Evolutionary conservation across 495 filamentous ascomycete genomes (phyloP).

Genomic region (Alectoria sarmentosa): DNA sequence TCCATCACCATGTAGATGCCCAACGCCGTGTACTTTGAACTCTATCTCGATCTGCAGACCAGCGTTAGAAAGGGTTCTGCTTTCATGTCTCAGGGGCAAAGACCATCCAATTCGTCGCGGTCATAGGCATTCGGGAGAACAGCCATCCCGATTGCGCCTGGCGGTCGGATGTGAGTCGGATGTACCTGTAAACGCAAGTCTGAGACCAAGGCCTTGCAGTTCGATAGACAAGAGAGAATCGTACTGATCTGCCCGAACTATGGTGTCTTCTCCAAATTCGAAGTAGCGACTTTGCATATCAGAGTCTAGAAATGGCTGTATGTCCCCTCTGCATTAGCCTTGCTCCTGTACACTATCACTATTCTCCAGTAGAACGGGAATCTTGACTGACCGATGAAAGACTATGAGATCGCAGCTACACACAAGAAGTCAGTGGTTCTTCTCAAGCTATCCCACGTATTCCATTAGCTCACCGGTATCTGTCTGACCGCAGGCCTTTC

Average conservation of each 20-base stretch:
- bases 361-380: not conserved
- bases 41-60: slow-evolving; percentile 75
- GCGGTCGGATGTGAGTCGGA: slow-evolving; percentile 85
- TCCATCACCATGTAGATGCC: slow-evolving; percentile 90
- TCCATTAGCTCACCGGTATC: slow-evolving; percentile 42
- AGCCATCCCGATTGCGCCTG: slow-evolving; percentile 88
- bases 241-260: slow-evolving; percentile 88
- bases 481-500: slow-evolving; percentile 39
- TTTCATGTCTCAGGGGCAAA: slow-evolving; percentile 19
- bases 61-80: slow-evolving; percentile 17
- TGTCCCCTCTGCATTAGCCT: not conserved
- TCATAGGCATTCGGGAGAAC: slow-evolving; percentile 88
- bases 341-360: not conserved
- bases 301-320: slow-evolving; percentile 89
- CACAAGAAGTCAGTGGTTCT: slow-evolving; percentile 6
- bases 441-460: not conserved
- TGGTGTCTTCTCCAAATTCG: slow-evolving; percentile 95
- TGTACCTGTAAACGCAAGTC: slow-evolving; percentile 51
- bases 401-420: slow-evolving; percentile 71
- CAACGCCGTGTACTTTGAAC: slow-evolving; percentile 78
- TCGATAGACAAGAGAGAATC: slow-evolving; percentile 18
- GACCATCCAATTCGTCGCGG: slow-evolving; percentile 98
- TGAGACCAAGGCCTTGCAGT: slow-evolving; percentile 5
- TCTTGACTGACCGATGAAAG: slow-evolving; percentile 43
- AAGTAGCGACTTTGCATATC: slow-evolving; percentile 99